Base-by-base conservation (phyloP, 2,329 filamentous ascomycete species). In the Paradendryphiella salina region DNA sequence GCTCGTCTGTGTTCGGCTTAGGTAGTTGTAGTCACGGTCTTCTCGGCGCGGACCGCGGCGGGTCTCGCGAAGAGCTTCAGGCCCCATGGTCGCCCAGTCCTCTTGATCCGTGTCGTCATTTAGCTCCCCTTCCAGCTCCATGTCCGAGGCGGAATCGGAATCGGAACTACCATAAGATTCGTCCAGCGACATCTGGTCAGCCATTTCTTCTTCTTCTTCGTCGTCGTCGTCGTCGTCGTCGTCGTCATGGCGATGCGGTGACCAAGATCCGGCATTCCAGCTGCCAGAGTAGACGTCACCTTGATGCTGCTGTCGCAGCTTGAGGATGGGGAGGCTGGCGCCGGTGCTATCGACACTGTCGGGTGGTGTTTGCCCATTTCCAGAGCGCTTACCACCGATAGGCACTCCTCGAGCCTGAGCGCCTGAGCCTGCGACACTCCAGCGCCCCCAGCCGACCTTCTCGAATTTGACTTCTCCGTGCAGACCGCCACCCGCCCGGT, bases 401-500 rank as follows among this genome's bases (percentile, higher is more conserved):
- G 63, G 70, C 55, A 72, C 46, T 15, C 67, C 64, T 23, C 57
- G 64, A 32, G 84, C 81, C 69, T 85, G 85, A 55, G 92, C 53
- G 23, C 52, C 49, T 9, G 68, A 64, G 37, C 61, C 64, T n/a
- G 64, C 66, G 14, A 70, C 94, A 73, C 95, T 89, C 93, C 93
- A 99, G 60, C 91, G 85, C 52, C 94, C 94, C 93, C 93, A 97
- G 68, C 93, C 93, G 52, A 96, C 90, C 80, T 97, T 97, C 73
- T 95, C 89, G 70, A 96, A 97, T 69, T 87, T 82, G 65, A 94
- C 86, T 62, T 90, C 86, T 60, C 86, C 86, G 56, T 86, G 80
- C 54, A 82, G 70, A 39, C 79, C 80, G 47, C 79, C 81, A 38
- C 76, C 79, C n/a, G 79, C 78, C 63, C 89, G 87, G 64, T 89